Conservation (phyloP, 2,329 filamentous ascomycete species). For the Huntiella bhutanensis region DNA sequence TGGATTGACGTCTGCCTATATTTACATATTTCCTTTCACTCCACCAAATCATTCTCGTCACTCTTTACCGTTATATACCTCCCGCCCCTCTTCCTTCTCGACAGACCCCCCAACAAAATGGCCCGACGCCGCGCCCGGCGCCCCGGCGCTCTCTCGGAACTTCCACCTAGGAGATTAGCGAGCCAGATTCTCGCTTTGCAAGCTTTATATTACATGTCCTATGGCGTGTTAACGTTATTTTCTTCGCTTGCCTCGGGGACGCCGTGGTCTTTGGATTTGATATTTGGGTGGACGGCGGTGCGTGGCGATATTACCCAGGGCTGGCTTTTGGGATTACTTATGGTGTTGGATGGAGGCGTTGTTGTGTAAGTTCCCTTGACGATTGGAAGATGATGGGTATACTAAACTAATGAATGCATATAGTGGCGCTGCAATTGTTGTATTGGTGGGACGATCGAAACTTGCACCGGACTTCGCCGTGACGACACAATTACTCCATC, state of each 20-base stretch:
- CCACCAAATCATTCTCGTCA: no score
- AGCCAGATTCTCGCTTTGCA: conserved; percentile 40
- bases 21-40: no score
- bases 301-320: conserved; percentile 43
- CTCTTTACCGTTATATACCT: no score
- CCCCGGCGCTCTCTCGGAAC: conserved; percentile 39
- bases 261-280: conserved; percentile 31
- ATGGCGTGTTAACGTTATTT: conserved; percentile 36
- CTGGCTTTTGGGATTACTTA: conserved; percentile 39
- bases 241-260: conserved; percentile 38
- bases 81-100: background rate
- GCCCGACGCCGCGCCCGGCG: conserved; percentile 37
- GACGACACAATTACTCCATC: conserved; percentile 69
- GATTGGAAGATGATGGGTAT: background rate
- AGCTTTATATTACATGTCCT: conserved; percentile 32
- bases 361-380: conserved; percentile 24
- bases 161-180: conserved; percentile 41
- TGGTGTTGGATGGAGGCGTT: conserved; percentile 35
- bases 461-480: conserved; percentile 88
- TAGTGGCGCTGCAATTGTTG: conserved; percentile 66
- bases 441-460: conserved; percentile 75
- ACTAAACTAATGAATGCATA: background rate
- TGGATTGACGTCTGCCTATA: no score
- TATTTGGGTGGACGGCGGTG: conserved; percentile 39
- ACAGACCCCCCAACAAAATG: conserved; percentile 21